A percentile compares a stretch with the other conserved stretches of the same genome.
Conservation (phyloP, 306 rosid species). For the Lathyrus tuberosus region DNA sequence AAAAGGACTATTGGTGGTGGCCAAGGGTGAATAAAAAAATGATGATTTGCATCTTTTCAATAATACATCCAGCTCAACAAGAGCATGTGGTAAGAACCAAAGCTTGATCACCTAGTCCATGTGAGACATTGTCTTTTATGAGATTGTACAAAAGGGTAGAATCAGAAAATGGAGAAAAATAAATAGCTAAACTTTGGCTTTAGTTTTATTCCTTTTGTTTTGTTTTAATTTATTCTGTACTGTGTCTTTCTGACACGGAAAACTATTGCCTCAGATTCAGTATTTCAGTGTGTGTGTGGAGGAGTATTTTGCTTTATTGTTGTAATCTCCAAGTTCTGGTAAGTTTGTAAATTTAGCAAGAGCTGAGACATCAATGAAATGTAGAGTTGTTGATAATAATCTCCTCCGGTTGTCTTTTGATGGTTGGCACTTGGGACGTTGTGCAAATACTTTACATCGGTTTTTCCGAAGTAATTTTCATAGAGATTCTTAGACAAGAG, state of each 20-base stretch:
- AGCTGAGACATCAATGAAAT: slow-evolving; percentile 20
- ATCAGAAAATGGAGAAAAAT: slow-evolving; percentile 37
- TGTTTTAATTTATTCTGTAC: slow-evolving; percentile 2
- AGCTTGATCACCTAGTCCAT: slow-evolving; percentile 24
- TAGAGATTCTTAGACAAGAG: slow-evolving; percentile 2
- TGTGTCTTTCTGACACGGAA: slow-evolving; percentile 21
- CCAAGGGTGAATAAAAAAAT: not conserved
- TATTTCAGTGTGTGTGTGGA: slow-evolving; percentile 26
- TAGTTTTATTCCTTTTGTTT: not conserved
- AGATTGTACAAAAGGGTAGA: slow-evolving; percentile 35
- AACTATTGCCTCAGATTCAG: slow-evolving; percentile 34
- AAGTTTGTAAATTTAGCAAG: slow-evolving; percentile 44
- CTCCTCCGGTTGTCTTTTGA: slow-evolving; percentile 13
- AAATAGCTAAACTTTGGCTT: slow-evolving; percentile 36
- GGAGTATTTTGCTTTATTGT: slow-evolving; percentile 33
- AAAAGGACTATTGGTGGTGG: slow-evolving; percentile 32
- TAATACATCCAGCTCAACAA: slow-evolving; percentile 25
- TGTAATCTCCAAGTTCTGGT: slow-evolving; percentile 36
- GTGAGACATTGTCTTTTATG: slow-evolving; percentile 29
- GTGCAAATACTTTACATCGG: not conserved
- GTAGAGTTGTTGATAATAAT: slow-evolving; percentile 37
- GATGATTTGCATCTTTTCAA: slow-evolving; percentile 22
- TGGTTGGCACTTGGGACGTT: not conserved
- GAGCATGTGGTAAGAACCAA: slow-evolving; percentile 9
- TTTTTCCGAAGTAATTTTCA: not conserved